phyloP scores from a whole-genome alignment of 2,329 filamentous ascomycete species.

The Huntiella omanensis region DNA sequence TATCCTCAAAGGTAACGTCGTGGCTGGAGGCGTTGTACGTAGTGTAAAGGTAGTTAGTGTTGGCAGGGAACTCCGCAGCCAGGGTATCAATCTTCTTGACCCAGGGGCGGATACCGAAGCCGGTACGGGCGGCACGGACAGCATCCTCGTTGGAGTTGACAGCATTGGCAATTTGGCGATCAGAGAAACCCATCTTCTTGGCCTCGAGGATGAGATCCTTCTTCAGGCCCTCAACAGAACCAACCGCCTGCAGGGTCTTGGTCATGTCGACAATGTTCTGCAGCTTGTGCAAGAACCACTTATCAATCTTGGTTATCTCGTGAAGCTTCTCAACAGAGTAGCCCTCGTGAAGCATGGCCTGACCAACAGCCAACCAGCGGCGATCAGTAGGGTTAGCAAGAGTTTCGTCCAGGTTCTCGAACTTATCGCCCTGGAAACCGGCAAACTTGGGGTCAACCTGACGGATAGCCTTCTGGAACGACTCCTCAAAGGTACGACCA shows the following conservation, averaged over 20 bases:
- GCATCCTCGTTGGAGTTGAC: slow-evolving; percentile 77
- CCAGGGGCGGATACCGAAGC: slow-evolving; percentile 80
- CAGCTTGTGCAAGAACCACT: slow-evolving; percentile 98
- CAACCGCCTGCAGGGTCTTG: slow-evolving; percentile 65
- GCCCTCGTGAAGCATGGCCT: slow-evolving; percentile 93
- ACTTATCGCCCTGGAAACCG: slow-evolving; percentile 89
- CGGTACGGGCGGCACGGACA: slow-evolving; percentile 66
- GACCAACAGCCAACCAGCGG: slow-evolving; percentile 90
- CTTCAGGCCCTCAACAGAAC: slow-evolving; percentile 66
- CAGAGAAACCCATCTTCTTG: slow-evolving; percentile 96
- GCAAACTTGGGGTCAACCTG: slow-evolving; percentile 85
- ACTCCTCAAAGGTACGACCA: slow-evolving; percentile 94
- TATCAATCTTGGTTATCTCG: slow-evolving; percentile 94
- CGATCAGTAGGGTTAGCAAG: slow-evolving; percentile 88
- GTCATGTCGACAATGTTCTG: slow-evolving; percentile 91
- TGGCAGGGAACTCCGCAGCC: slow-evolving; percentile 85
- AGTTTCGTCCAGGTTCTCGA: slow-evolving; percentile 78
- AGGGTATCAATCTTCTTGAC: slow-evolving; percentile 71
- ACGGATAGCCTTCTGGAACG: slow-evolving; percentile 95
- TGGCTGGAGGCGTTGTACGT: slow-evolving; percentile 93
- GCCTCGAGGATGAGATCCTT: slow-evolving; percentile 76
- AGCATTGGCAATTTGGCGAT: slow-evolving; percentile 78
- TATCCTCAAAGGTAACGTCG: slow-evolving; percentile 85
- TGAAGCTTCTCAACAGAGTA: slow-evolving; percentile 87
- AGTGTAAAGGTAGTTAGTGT: slow-evolving; percentile 92